Evolutionary conservation across 805 yeast genomes (phyloP).

Genomic region (Teunomyces stri): DNA sequence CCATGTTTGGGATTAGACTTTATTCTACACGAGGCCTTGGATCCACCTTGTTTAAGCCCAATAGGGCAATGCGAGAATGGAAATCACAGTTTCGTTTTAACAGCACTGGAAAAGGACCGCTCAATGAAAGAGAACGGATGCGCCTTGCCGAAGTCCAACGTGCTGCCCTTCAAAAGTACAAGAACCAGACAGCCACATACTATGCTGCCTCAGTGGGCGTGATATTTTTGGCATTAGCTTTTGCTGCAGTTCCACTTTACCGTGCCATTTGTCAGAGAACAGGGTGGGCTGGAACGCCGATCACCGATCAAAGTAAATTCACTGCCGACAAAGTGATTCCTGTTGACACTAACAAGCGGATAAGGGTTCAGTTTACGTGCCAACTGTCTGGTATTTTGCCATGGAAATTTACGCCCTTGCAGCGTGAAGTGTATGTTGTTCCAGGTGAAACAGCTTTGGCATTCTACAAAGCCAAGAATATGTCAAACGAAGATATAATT

Average conservation of each 20-base stretch:
- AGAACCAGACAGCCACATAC: slow-evolving; percentile 56
- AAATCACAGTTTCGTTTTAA: slow-evolving; percentile 1
- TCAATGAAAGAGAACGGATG: slow-evolving; percentile 9
- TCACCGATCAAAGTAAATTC: slow-evolving; percentile 76
- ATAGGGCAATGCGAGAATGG: not conserved
- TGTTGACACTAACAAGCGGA: slow-evolving; percentile 78
- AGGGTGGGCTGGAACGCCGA: slow-evolving; percentile 95
- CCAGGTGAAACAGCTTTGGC: slow-evolving; percentile 99
- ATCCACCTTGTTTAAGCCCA: not conserved
- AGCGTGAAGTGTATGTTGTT: slow-evolving; percentile 83
- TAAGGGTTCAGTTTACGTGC: slow-evolving; percentile 83
- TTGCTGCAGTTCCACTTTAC: slow-evolving; percentile 90
- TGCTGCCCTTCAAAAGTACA: slow-evolving; percentile 27
- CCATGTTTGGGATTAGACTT: slow-evolving; percentile 2
- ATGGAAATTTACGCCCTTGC: slow-evolving; percentile 94
- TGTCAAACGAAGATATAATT: slow-evolving; percentile 81
- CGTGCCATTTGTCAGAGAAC: slow-evolving; percentile 90
- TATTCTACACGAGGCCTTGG: slow-evolving; percentile 1
- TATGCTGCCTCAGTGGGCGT: slow-evolving; percentile 69
- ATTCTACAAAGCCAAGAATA: slow-evolving; percentile 88
- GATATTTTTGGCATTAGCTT: slow-evolving; percentile 71
- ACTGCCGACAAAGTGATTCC: slow-evolving; percentile 87
- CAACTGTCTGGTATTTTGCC: slow-evolving; percentile 89
- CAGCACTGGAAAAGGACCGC: not conserved
- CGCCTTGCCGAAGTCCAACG: slow-evolving; percentile 19